A percentile compares a stretch with the other conserved stretches of the same genome.
Evolutionary conservation across 2,329 filamentous ascomycete species (phyloP).

Genomic region (Xylogone sp.): DNA sequence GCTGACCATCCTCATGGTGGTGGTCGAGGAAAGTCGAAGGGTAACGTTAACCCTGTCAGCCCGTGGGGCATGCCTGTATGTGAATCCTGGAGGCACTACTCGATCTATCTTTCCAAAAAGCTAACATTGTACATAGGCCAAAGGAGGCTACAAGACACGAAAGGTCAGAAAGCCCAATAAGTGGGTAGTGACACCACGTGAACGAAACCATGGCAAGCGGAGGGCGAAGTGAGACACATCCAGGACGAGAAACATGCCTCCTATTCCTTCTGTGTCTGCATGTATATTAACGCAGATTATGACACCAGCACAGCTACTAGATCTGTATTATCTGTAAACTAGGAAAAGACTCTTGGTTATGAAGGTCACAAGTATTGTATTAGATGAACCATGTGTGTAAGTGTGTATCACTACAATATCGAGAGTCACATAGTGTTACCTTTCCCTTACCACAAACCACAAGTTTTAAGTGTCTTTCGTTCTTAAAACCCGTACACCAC

Average conservation of each 20-base stretch:
- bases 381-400: no score
- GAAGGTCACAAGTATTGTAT: neutral
- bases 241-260: neutral
- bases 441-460: no score
- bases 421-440: no score
- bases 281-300: neutral
- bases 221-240: slow-evolving; percentile 53
- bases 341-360: neutral
- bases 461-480: neutral
- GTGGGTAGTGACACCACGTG: slow-evolving; percentile 79
- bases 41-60: slow-evolving; percentile 90
- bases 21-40: slow-evolving; percentile 99
- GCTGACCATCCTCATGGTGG: slow-evolving; percentile 97
- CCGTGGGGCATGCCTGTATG: slow-evolving; percentile 94
- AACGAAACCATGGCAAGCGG: slow-evolving; percentile 88
- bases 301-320: neutral
- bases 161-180: slow-evolving; percentile 87
- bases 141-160: slow-evolving; percentile 89
- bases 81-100: slow-evolving; percentile 21
- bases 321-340: neutral
- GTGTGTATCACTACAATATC: no score
- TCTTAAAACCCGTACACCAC: neutral
- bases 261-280: neutral
- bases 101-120: neutral
- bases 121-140: slow-evolving; percentile 50